phyloP scores from a whole-genome alignment of 1,139 yeast genomes.

The Geotrichum candidum region DNA sequence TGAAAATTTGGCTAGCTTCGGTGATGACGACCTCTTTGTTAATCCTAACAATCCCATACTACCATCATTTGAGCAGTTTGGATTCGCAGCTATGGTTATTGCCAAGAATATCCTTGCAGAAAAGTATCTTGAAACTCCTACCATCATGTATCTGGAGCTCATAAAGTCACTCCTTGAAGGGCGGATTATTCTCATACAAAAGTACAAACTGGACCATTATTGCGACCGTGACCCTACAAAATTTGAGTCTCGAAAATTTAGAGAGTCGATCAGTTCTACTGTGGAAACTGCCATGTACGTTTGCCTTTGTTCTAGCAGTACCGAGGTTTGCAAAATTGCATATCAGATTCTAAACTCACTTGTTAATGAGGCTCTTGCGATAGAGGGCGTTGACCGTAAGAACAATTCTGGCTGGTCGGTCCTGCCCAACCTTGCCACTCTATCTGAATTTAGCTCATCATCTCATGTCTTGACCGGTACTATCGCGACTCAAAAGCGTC shows the following conservation, averaged over 20 bases:
- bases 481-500: constrained; percentile 67
- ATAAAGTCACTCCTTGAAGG: constrained; percentile 23
- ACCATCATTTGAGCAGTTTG: constrained; percentile 11
- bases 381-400: constrained; percentile 25
- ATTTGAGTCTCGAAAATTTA: constrained; percentile 27
- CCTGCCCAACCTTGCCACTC: constrained; percentile 35
- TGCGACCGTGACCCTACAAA: constrained; percentile 21
- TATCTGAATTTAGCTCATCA: constrained; percentile 51
- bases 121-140: constrained; percentile 14
- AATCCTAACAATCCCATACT: constrained; percentile 5
- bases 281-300: constrained; percentile 47
- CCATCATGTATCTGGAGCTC: constrained; percentile 27
- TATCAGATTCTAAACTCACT: constrained; percentile 46
- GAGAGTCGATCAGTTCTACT: constrained; percentile 30
- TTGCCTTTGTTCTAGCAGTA: constrained; percentile 52
- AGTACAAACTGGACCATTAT: constrained; percentile 32
- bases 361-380: constrained; percentile 37
- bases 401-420: constrained; percentile 28
- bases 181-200: constrained; percentile 24
- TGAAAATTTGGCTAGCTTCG: constrained; percentile 6
- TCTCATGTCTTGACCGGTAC: constrained; percentile 63
- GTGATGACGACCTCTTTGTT: constrained; percentile 1
- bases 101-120: constrained; percentile 1
- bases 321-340: constrained; percentile 51
- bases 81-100: constrained; percentile 8